Percentiles rank a stretch among this genome's conserved stretches.
phyloP scores from a whole-genome alignment of 2,329 filamentous ascomycete species.

The Hansfordia pulvinata region DNA sequence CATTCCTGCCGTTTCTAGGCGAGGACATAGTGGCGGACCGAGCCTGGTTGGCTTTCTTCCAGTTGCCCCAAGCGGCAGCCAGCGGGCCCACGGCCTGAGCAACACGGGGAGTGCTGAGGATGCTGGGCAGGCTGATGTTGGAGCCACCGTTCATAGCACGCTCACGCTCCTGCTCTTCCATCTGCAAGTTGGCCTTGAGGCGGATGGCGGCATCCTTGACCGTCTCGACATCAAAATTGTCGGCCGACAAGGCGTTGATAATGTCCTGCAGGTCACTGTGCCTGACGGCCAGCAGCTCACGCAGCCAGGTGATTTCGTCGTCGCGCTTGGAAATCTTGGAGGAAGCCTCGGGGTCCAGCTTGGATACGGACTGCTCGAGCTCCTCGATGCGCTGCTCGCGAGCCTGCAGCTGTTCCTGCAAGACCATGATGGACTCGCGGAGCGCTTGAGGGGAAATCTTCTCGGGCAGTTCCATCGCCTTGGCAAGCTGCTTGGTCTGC shows the following conservation, averaged over 20 bases:
- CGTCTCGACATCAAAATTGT: slow-evolving; percentile 61
- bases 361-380: slow-evolving; percentile 58
- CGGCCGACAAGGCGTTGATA: slow-evolving; percentile 62
- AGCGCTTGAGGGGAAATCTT: slow-evolving; percentile 91
- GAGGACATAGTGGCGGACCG: slow-evolving; percentile 33
- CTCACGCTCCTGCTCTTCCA: slow-evolving; percentile 95
- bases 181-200: slow-evolving; percentile 85
- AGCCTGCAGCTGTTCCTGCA: slow-evolving; percentile 93
- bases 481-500: slow-evolving; percentile 22
- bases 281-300: slow-evolving; percentile 81
- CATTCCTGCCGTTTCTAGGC: slow-evolving; percentile 24
- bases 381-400: slow-evolving; percentile 83
- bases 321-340: slow-evolving; percentile 81
- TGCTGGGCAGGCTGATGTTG: slow-evolving; percentile 54
- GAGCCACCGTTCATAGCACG: slow-evolving; percentile 62
- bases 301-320: slow-evolving; percentile 88
- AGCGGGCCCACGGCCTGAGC: slow-evolving; percentile 66
- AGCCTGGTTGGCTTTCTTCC: slow-evolving; percentile 58
- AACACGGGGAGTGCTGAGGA: slow-evolving; percentile 70
- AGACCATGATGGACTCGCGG: slow-evolving; percentile 86
- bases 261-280: slow-evolving; percentile 89
- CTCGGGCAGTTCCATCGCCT: slow-evolving; percentile 47
- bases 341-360: slow-evolving; percentile 63
- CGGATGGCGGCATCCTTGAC: slow-evolving; percentile 88
- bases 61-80: slow-evolving; percentile 92